Evolutionary conservation across 1,139 yeast genomes (phyloP).

Genomic region (Scheffersomyces illinoinensis): DNA sequence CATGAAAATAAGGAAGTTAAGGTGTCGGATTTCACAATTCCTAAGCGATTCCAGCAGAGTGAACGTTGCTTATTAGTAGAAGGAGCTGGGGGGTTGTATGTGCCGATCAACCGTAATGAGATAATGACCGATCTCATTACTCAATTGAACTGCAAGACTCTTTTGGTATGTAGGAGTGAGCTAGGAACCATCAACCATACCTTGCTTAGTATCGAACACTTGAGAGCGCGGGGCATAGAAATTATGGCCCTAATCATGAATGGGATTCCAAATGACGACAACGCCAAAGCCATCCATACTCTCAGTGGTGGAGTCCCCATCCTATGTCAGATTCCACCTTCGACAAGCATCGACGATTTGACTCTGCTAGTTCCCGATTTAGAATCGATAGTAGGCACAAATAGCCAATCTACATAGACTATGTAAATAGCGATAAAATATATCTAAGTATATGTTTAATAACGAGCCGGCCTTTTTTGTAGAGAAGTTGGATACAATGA

Average conservation of each 20-base stretch:
- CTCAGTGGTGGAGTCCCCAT: slow-evolving; percentile 7
- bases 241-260: slow-evolving; percentile 24
- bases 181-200: slow-evolving; percentile 32
- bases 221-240: slow-evolving; percentile 13
- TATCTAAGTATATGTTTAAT: background rate
- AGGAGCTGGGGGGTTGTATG: slow-evolving; percentile 32
- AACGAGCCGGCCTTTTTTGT: background rate
- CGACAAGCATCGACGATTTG: slow-evolving; percentile 2
- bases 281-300: slow-evolving; percentile 15
- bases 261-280: slow-evolving; percentile 21
- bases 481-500: background rate
- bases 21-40: slow-evolving; percentile 14
- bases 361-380: slow-evolving; percentile 1
- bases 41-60: slow-evolving; percentile 6
- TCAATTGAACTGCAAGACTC: slow-evolving; percentile 16
- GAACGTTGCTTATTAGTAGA: slow-evolving; percentile 21
- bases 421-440: background rate
- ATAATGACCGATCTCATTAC: slow-evolving; percentile 24
- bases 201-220: slow-evolving; percentile 22
- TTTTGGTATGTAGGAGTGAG: slow-evolving; percentile 27
- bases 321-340: slow-evolving; percentile 5
- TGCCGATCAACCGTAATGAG: slow-evolving; percentile 21
- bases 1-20: slow-evolving; percentile 12
- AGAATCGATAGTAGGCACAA: background rate
- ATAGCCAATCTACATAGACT: background rate